Conservation (phyloP, 768 basidiomycete species). For the Kondoa subrosea region DNA sequence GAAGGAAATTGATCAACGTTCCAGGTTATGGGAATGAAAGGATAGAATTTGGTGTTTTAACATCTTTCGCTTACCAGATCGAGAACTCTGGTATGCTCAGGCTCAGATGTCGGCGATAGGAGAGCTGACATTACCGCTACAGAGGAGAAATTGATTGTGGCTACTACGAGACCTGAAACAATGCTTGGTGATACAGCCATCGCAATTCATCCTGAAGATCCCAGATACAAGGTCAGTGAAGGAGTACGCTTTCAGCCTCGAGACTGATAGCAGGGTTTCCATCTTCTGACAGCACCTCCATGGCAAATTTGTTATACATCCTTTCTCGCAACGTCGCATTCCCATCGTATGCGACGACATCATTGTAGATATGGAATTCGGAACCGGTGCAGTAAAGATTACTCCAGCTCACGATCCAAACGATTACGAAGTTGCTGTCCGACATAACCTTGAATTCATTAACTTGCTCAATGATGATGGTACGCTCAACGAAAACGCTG, state of each 20-base stretch:
- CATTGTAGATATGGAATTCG: slow-evolving; percentile 79
- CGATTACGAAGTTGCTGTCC: slow-evolving; percentile 81
- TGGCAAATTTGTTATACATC: slow-evolving; percentile 71
- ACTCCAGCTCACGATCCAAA: slow-evolving; percentile 95
- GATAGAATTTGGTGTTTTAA: slow-evolving; percentile 91
- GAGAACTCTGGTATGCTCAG: slow-evolving; percentile 53
- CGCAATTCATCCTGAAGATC: slow-evolving; percentile 85
- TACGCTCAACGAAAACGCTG: slow-evolving; percentile 79
- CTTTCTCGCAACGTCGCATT: slow-evolving; percentile 62
- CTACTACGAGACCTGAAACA: slow-evolving; percentile 94
- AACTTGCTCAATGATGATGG: slow-evolving; percentile 94
- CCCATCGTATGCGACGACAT: slow-evolving; percentile 76
- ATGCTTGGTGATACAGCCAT: slow-evolving; percentile 97
- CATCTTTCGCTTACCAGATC: slow-evolving; percentile 85
- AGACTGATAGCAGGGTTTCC: not conserved
- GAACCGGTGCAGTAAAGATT: slow-evolving; percentile 97
- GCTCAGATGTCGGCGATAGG: not conserved
- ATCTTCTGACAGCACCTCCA: slow-evolving; percentile 52
- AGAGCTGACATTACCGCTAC: not conserved
- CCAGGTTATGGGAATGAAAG: slow-evolving; percentile 90
- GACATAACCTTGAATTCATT: slow-evolving; percentile 79
- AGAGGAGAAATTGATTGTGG: slow-evolving; percentile 83
- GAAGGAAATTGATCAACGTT: slow-evolving; percentile 67
- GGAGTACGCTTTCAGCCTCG: no score
- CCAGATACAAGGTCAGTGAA: slow-evolving; percentile 53